These are phyloP conservation scores for Macrolepiota dolichaula DNA, from an alignment of 768 basidiomycete genomes.

Conservation along the genomic window DNA sequence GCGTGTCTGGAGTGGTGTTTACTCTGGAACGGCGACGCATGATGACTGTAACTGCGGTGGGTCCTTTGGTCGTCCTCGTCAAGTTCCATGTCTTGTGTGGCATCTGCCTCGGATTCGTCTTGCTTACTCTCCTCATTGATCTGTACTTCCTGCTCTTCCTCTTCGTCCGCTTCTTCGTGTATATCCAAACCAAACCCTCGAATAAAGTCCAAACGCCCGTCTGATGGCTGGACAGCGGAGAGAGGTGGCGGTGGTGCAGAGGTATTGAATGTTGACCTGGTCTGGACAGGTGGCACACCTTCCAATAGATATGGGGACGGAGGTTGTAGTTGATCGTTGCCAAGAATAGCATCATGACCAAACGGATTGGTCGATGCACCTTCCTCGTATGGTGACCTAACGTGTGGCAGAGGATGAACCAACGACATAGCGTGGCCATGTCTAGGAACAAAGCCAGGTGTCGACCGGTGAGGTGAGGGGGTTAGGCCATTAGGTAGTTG, in stretches of 20 bases:
- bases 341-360: slow-evolving; percentile 52
- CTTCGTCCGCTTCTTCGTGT: slow-evolving; percentile 70
- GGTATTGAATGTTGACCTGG: background rate
- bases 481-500: slow-evolving; percentile 47
- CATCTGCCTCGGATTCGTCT: slow-evolving; percentile 38
- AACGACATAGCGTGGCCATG: slow-evolving; percentile 78
- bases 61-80: slow-evolving; percentile 31
- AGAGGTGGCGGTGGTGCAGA: slow-evolving; percentile 24
- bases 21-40: slow-evolving; percentile 44
- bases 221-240: slow-evolving; percentile 38
- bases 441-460: slow-evolving; percentile 27
- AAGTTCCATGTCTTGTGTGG: slow-evolving; percentile 32
- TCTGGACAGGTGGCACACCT: slow-evolving; percentile 1
- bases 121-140: slow-evolving; percentile 30
- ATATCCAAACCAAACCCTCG: slow-evolving; percentile 81
- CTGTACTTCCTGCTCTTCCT: slow-evolving; percentile 33
- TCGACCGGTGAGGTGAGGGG: slow-evolving; percentile 42
- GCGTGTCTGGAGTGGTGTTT: slow-evolving; percentile 65
- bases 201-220: slow-evolving; percentile 67
- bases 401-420: slow-evolving; percentile 50
- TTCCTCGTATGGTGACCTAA: slow-evolving; percentile 29
- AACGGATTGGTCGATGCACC: slow-evolving; percentile 58
- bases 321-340: slow-evolving; percentile 28
- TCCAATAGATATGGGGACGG: slow-evolving; percentile 18
- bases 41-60: slow-evolving; percentile 29